Conservation (phyloP, 2,329 filamentous ascomycete species). For the Myriosclerotinia curreyana region DNA sequence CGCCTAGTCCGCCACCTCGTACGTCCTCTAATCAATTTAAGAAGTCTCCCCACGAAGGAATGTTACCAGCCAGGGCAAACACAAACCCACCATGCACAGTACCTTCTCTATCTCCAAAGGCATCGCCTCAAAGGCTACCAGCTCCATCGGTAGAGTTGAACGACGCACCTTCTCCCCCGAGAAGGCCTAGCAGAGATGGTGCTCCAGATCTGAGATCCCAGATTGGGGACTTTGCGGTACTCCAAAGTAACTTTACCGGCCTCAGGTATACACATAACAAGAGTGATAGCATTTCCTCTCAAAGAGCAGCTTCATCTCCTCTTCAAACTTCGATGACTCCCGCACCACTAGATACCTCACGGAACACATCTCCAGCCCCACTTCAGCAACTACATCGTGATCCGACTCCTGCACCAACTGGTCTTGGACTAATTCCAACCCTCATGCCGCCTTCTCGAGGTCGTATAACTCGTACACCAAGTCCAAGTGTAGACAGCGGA, state of each 20-base stretch:
- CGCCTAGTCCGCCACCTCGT: slow-evolving; percentile 60
- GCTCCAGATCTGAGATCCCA: slow-evolving; percentile 60
- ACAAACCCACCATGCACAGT: slow-evolving; percentile 23
- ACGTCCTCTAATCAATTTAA: slow-evolving; percentile 59
- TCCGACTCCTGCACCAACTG: slow-evolving; percentile 34
- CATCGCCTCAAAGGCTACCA: neutral
- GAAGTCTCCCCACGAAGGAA: slow-evolving; percentile 40
- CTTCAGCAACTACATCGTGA: slow-evolving; percentile 37
- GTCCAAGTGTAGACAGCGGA: slow-evolving; percentile 56
- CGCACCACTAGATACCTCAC: slow-evolving; percentile 39
- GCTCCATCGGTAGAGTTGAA: neutral
- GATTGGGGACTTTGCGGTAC: slow-evolving; percentile 52
- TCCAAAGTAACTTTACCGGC: slow-evolving; percentile 56
- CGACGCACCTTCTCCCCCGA: slow-evolving; percentile 42
- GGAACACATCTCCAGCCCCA: slow-evolving; percentile 39
- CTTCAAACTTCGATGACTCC: slow-evolving; percentile 38
- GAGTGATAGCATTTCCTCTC: slow-evolving; percentile 31
- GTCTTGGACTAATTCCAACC: slow-evolving; percentile 38
- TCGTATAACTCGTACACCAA: slow-evolving; percentile 47
- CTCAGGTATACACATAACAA: slow-evolving; percentile 31
- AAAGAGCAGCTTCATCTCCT: slow-evolving; percentile 29
- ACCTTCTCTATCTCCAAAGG: neutral
- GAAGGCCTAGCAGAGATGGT: slow-evolving; percentile 66
- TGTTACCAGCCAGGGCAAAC: slow-evolving; percentile 43
- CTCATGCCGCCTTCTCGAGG: slow-evolving; percentile 36